Base-by-base conservation (phyloP, 2,329 filamentous ascomycete species). In the Phialophora expanda region DNA sequence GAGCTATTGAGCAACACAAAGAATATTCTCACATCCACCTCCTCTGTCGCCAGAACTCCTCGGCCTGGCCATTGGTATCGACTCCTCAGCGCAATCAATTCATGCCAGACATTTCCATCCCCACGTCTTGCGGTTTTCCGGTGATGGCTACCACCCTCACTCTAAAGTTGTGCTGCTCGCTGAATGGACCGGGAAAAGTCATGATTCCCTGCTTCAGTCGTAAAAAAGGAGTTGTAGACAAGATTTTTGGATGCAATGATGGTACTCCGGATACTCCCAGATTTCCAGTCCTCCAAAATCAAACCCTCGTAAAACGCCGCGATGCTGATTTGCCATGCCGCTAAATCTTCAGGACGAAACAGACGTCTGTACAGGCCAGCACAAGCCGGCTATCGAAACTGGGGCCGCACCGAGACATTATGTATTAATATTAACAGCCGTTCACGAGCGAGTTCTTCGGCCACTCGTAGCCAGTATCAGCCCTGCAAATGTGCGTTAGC, bases 371-470 rank as follows among this genome's bases (percentile, higher is more conserved):
- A 66, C 65, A 69, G 22, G 24, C 65, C 64, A 61, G 59, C 56
- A 56, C 41, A 56, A 56, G 56, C 55, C 30, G 58, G 56, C 30
- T 56, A 28, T 61, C 30, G 71, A 64, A 54, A 71, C 66, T 34
- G 68, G 70, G 70, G 53, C 66, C 60, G 48, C 56, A 73, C 38
- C 38, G n/a, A 56, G 12, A 65, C 51, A 62, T 66, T 60, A 67
- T 66, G 56, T 34, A 70, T 70, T 70, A 67, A 61, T 56, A 67
- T 75, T 74, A 76, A 74, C 87, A 90, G 30, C 77, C 82, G 73
- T 89, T 73, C 75, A 90, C 84, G 66, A 87, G 81, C 1, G 81
- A 81, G 71, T 90, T 90, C 74, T 82, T 82, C 2, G 88, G 88
- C 85, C 86, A 88, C 1, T 76, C 71, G 69, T 85, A 89, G 11